Base-by-base conservation (phyloP, 2,329 filamentous ascomycete species). In the Eutypa lata region DNA sequence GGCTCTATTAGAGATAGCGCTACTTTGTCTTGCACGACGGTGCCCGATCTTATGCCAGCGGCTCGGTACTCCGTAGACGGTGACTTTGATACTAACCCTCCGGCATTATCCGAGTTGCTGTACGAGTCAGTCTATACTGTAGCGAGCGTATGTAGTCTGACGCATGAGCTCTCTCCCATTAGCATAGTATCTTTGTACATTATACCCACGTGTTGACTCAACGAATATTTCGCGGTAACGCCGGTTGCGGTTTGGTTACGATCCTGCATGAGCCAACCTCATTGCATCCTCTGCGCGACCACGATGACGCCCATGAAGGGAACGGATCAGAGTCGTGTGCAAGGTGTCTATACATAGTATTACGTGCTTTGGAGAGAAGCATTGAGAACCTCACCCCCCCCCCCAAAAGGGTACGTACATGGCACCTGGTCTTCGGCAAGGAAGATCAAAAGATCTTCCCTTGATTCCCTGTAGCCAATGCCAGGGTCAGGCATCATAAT, bases 371-470 rank as follows among this genome's bases (percentile, higher is more conserved):
- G 26, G 10, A 10, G 26, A 10, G 10, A 31, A 31, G 26, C 26
- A 6, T 31, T 31, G 26, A 31, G 10, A 10, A 31, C 26, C 26
- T 31, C 26, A 31, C 26, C 26, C 26, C 26, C 31, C 31, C 13
- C 22, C 46, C 45, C 37, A 44, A 57, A 57, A 54, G 56, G 55
- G 57, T 61, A 59, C 58, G 55, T 56, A 31, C 50, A 49, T 57
- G 59, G 56, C 58, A 57, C 42, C 58, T 55, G 43, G 47, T 57
- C 53, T 54, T 53, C 57, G 57, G 62, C 61, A 60, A 61, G 61
- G 60, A 64, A 63, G 59, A 67, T 64, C 63, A 54, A 61, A 57
- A 59, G 64, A 67, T 66, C 62, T 64, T 58, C 60, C 61, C 60
- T 61, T 58, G 57, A 57, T 54, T 56, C 58, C 61, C 57, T 64